These are phyloP conservation scores for Kickxella alabastrina DNA, from an alignment of 192 early-diverging fungal species.

Conservation along the genomic window DNA sequence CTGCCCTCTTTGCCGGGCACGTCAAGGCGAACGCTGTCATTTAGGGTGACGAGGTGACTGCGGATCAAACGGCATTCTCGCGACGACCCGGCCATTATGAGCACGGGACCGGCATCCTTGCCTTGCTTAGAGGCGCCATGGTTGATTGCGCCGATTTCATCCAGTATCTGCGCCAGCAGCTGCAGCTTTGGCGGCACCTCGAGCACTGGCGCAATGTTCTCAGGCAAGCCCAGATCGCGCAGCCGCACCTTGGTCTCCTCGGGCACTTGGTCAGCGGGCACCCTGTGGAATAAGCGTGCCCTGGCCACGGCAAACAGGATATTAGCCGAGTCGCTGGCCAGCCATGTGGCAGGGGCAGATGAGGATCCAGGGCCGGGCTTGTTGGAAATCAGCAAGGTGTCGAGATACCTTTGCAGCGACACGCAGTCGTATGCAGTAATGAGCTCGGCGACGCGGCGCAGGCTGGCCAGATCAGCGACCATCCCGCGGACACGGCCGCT, in stretches of 20 bases:
- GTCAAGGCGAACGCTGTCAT: slow-evolving; percentile 3
- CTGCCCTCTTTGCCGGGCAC: not conserved
- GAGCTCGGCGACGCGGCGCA: slow-evolving; percentile 72
- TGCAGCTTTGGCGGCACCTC: slow-evolving; percentile 95
- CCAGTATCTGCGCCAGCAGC: slow-evolving; percentile 63
- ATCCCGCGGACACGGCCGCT: slow-evolving; percentile 68
- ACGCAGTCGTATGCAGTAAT: slow-evolving; percentile 84
- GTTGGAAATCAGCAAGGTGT: slow-evolving; percentile 70
- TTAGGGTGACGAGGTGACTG: slow-evolving; percentile 2
- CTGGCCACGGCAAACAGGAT: slow-evolving; percentile 64
- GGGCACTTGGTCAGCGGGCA: slow-evolving; percentile 1
- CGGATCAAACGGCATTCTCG: slow-evolving; percentile 30
- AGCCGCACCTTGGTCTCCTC: slow-evolving; percentile 6
- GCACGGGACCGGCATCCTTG: slow-evolving; percentile 15
- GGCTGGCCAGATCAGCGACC: slow-evolving; percentile 65
- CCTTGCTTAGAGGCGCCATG: not conserved
- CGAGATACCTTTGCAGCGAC: slow-evolving; percentile 80
- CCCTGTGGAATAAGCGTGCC: slow-evolving; percentile 49
- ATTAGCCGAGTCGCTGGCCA: slow-evolving; percentile 82
- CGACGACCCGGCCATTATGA: slow-evolving; percentile 25
- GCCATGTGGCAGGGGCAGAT: slow-evolving; percentile 66
- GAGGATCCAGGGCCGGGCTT: slow-evolving; percentile 22
- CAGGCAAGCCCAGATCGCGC: slow-evolving; percentile 59
- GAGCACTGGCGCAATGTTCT: slow-evolving; percentile 63
- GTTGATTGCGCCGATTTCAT: slow-evolving; percentile 62